Evolutionary conservation across 305 asterid species (phyloP), one percentile per base, ranked within the genome.

Genomic region (Galium porrigens): DNA sequence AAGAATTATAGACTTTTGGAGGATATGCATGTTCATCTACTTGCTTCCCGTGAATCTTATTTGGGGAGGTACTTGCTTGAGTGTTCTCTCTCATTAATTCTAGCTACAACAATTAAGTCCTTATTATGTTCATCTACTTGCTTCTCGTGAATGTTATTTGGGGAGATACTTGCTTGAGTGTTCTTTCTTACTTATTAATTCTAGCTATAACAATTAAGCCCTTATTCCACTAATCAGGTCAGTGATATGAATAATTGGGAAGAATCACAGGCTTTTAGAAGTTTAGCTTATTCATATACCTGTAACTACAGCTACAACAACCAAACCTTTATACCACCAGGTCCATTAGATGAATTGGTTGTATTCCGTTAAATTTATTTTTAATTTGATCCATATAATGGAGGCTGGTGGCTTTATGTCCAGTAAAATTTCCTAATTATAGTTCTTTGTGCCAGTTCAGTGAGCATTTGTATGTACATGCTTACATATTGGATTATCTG

Each of bases 1-100:
- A 92, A 92, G 78, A 89, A 92, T 72, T 79, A 85, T 82, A 78
- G 96, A 68, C 90, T 92, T 67, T 71, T 92, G 77, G 99, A 92
- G 77, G 96, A 89, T 73, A 76, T 87, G 70, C 99, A 87, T 76
- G 89, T 89, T 70, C 99, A 92, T 82, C 76, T 89, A 70, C 96
- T 89, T 64, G 87, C 99, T 46, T 89, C 97, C 57, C 82, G 88
- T 65, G 88, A 83, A 83, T 83, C 95, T 33, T 78, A 84, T 78
- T 57, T 86, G 69, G 94, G 95, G 79, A 89, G 99, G 99, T 92
- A 73, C 10, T 25, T 77, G 55, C 48, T 74, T 65, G 25, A 4
- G 37, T 67, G 22, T 33, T 57, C 29, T 69, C 62, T 76, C 65
- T 37, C 14, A 42, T 70, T 51, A 61, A 72, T 61, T 49, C 74